Evolutionary conservation across 1,139 yeast species (phyloP).

Genomic region (Magnusiomyces ingens): DNA sequence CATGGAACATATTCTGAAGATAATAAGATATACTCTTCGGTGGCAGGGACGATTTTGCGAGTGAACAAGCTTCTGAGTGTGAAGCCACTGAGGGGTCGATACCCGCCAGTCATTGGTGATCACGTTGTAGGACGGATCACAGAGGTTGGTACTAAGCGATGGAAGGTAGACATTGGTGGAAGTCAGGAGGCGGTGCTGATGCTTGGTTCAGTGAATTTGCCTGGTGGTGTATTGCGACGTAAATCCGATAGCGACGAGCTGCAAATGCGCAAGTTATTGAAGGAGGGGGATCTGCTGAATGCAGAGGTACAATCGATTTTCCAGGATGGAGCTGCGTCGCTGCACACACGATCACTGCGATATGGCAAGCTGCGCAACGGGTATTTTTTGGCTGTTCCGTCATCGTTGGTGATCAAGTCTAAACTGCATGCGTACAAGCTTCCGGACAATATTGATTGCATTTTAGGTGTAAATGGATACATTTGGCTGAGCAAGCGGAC

Average conservation of each 20-base stretch:
- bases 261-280: conserved; percentile 88
- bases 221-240: conserved; percentile 93
- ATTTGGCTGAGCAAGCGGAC: conserved; percentile 83
- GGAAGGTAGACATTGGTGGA: conserved; percentile 97
- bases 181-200: conserved; percentile 85
- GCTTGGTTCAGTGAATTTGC: conserved; percentile 93
- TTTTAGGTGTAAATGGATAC: conserved; percentile 90
- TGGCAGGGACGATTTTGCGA: conserved; percentile 82
- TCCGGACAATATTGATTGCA: conserved; percentile 86
- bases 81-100: conserved; percentile 76
- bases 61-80: conserved; percentile 86
- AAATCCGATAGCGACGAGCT: conserved; percentile 93
- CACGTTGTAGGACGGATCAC: conserved; percentile 91
- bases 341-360: conserved; percentile 90
- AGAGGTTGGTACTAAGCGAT: conserved; percentile 87
- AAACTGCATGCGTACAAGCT: conserved; percentile 80
- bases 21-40: conserved; percentile 72
- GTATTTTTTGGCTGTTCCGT: conserved; percentile 69
- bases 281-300: conserved; percentile 94
- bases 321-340: conserved; percentile 85
- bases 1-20: conserved; percentile 87
- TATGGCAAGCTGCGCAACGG: conserved; percentile 96
- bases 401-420: conserved; percentile 73
- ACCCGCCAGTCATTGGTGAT: conserved; percentile 93
- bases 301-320: conserved; percentile 93